phyloP scores from a whole-genome alignment of 495 filamentous ascomycete genomes.

The Trichoderma orchidacearum region DNA sequence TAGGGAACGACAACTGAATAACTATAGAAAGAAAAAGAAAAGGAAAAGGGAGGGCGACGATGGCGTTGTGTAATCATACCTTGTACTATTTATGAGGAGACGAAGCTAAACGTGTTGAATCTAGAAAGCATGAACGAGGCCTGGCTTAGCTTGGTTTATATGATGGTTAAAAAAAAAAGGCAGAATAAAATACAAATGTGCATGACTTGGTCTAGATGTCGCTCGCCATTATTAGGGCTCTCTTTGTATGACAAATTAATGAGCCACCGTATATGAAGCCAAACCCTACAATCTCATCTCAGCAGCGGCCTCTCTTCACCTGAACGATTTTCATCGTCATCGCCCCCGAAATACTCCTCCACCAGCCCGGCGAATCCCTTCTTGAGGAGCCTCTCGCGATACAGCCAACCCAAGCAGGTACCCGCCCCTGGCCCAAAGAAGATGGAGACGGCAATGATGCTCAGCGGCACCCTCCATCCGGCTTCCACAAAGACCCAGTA shows the following conservation, averaged over 20 bases:
- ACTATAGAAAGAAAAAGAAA: background rate
- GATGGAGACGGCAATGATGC: conserved; percentile 14
- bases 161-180: background rate
- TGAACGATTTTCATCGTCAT: background rate
- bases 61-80: conserved; percentile 1
- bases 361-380: background rate
- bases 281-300: background rate
- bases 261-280: background rate
- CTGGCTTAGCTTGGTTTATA: background rate
- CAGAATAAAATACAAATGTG: no score
- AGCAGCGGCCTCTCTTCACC: background rate
- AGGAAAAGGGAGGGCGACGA: background rate
- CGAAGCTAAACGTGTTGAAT: conserved; percentile 1
- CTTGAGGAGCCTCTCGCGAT: conserved; percentile 19
- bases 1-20: conserved; percentile 7
- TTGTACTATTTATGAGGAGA: conserved; percentile 1
- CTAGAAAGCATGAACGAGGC: background rate
- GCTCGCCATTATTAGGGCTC: no score
- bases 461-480: conserved; percentile 13
- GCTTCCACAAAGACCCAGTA: conserved; percentile 29
- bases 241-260: no score
- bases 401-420: conserved; percentile 20
- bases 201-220: no score
- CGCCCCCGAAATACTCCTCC: background rate
- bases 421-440: conserved; percentile 25